phyloP scores from a whole-genome alignment of 202 grass and related monocot species.

The Zoysia matrella region DNA sequence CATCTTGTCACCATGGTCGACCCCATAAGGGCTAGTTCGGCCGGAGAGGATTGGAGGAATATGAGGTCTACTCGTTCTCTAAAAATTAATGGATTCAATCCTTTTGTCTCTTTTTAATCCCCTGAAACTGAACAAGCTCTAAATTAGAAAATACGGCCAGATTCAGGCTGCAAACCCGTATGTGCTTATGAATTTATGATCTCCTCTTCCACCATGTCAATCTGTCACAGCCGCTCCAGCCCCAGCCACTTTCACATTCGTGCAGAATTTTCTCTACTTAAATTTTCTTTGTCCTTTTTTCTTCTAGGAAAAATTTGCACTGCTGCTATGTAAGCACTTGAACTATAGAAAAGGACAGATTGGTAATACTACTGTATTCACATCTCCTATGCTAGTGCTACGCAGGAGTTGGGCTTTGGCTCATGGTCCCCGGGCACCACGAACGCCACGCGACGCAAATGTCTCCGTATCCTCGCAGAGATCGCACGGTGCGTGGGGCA shows the following conservation, averaged over 20 bases:
- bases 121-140: no score
- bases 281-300: background rate
- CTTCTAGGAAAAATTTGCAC: background rate
- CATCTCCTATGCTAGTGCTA: background rate
- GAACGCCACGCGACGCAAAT: background rate
- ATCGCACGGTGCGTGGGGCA: constrained; percentile 25
- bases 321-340: background rate
- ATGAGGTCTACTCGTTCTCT: no score
- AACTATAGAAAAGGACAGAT: constrained; percentile 17
- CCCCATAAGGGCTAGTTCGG: no score
- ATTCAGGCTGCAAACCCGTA: no score
- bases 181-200: no score
- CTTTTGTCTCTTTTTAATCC: no score
- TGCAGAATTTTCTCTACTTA: background rate
- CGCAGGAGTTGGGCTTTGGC: background rate
- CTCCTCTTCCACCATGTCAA: no score
- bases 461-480: background rate
- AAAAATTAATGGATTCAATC: no score
- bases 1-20: no score
- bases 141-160: no score
- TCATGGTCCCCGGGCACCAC: background rate
- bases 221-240: no score
- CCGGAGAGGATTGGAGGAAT: no score
- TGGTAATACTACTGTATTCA: background rate
- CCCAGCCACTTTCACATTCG: background rate